Conservation (phyloP, 805 yeast species). For the Ogataea wickerhamii region DNA sequence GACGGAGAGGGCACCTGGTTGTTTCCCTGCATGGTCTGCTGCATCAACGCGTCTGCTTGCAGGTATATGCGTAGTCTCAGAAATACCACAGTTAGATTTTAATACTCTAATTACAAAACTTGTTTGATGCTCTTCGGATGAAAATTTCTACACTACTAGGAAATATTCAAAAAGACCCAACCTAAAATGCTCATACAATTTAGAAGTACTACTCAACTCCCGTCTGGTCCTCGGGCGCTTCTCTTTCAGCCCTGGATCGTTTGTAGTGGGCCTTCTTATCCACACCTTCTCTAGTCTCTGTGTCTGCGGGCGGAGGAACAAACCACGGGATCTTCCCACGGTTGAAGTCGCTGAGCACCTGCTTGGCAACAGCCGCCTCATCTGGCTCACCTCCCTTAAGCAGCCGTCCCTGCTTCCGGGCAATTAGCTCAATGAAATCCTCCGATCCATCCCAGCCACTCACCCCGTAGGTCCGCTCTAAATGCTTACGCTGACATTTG, state of each 20-base stretch:
- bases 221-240: no score
- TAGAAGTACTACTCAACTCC: no score
- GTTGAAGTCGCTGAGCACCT: slow-evolving; percentile 88
- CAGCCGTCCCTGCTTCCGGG: slow-evolving; percentile 88
- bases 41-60: no score
- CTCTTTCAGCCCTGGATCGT: slow-evolving; percentile 51
- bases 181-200: no score
- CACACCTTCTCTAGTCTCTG: slow-evolving; percentile 53
- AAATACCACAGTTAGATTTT: no score
- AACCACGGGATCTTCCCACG: slow-evolving; percentile 99
- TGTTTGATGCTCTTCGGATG: no score
- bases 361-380: slow-evolving; percentile 87
- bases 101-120: no score
- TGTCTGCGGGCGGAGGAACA: slow-evolving; percentile 79
- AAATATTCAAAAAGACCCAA: no score
- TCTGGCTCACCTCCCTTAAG: slow-evolving; percentile 98
- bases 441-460: slow-evolving; percentile 80
- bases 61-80: no score
- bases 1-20: slow-evolving; percentile 18
- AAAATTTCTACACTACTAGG: no score
- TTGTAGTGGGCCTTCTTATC: slow-evolving; percentile 52
- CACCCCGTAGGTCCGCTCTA: slow-evolving; percentile 93
- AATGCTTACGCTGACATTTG: slow-evolving; percentile 83
- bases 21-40: slow-evolving; percentile 9
- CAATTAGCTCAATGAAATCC: slow-evolving; percentile 85